Evolutionary conservation across 805 yeast genomes (phyloP).

Genomic region (Suhomyces vadensis): DNA sequence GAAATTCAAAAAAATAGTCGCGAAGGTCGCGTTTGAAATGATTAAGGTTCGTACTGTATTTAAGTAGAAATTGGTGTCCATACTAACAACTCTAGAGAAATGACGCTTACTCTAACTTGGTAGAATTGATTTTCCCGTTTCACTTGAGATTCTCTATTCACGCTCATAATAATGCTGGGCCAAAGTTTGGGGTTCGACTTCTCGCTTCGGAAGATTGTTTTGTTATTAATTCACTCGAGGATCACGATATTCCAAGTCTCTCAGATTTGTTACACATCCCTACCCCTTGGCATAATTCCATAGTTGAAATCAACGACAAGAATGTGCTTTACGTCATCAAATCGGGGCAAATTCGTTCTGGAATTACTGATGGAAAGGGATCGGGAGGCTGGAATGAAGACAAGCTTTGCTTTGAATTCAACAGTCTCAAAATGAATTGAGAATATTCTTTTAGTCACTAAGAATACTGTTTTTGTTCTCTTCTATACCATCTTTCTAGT

Average conservation of each 20-base stretch:
- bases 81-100: constrained; percentile 36
- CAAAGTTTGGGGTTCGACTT: constrained; percentile 57
- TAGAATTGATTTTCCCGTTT: constrained; percentile 59
- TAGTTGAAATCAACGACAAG: constrained; percentile 43
- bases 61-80: not conserved
- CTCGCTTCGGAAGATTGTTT: constrained; percentile 44
- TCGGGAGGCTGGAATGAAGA: constrained; percentile 26
- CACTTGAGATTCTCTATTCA: constrained; percentile 62
- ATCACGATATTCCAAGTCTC: constrained; percentile 38
- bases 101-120: constrained; percentile 64
- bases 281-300: constrained; percentile 66
- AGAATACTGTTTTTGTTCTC: not conserved
- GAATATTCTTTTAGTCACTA: not conserved
- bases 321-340: constrained; percentile 26
- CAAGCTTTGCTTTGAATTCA: constrained; percentile 12
- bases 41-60: constrained; percentile 35
- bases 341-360: constrained; percentile 14
- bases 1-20: constrained; percentile 49
- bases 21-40: constrained; percentile 63
- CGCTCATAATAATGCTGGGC: constrained; percentile 60
- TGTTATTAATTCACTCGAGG: constrained; percentile 48
- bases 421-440: constrained; percentile 4
- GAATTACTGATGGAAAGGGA: constrained; percentile 14
- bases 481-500: not conserved
- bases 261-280: constrained; percentile 62